A percentile compares a stretch with the other conserved stretches of the same genome.
Conservation (phyloP, 495 filamentous ascomycete species). For the Podospora anserina region DNA sequence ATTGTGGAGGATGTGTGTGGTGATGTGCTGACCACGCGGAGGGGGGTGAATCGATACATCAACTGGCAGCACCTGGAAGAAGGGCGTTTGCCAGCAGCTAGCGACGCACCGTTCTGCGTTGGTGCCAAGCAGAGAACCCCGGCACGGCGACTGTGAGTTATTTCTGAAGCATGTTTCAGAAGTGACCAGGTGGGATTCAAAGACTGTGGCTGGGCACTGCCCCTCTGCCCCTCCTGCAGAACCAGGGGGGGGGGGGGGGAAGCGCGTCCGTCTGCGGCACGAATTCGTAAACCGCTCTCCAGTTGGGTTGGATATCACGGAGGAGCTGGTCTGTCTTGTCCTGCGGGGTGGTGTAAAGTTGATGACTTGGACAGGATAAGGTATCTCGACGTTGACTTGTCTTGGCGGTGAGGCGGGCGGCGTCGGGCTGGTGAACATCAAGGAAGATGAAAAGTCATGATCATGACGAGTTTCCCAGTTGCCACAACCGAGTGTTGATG, state of each 20-base stretch:
- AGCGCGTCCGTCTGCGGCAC: conserved; percentile 18
- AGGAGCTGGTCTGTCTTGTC: neutral
- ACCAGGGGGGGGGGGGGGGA: conserved; percentile 18
- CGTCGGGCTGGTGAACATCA: neutral
- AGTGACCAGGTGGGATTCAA: conserved; percentile 25
- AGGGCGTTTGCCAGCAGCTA: conserved; percentile 10
- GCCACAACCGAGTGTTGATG: conserved; percentile 7
- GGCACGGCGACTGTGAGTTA: conserved; percentile 22
- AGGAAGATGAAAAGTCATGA: neutral
- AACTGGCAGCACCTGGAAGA: neutral
- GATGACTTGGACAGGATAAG: neutral
- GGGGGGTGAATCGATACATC: conserved; percentile 5
- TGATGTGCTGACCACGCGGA: neutral
- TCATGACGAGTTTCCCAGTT: neutral
- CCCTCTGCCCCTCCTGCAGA: conserved; percentile 17
- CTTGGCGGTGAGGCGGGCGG: neutral
- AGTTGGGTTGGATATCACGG: neutral
- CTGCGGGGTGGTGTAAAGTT: neutral
- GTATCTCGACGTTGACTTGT: neutral
- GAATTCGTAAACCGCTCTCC: conserved; percentile 4
- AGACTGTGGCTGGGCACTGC: conserved; percentile 30
- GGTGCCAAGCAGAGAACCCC: conserved; percentile 15
- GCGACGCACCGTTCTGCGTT: conserved; percentile 1
- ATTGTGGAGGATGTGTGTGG: neutral
- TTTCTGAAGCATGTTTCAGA: conserved; percentile 39